Base-by-base conservation (phyloP, 345 rosid genomes). In the Brassica nigra region DNA sequence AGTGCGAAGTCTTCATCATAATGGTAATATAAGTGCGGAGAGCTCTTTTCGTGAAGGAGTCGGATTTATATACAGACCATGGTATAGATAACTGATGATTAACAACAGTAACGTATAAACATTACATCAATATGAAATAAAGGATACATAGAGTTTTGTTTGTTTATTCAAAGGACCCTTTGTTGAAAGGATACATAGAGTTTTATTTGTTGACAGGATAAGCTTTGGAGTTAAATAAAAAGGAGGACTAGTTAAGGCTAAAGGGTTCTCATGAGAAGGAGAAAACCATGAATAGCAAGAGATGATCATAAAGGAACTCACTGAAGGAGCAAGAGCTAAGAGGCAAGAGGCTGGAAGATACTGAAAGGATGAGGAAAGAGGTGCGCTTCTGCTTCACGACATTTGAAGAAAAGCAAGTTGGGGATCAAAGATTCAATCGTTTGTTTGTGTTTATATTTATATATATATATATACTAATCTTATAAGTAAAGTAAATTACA, bases 221-320 rank as follows among this genome's bases (percentile, higher is more conserved):
- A 44, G 12, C 9, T 30, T 44, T 72, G 11, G 61, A 73, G 20
- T 54, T 54, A 5, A 6, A 54, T 2, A 15, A 54, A 54, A 15
- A 54, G n/a, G 8, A 6, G 59, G 20, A 52, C 58, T n/a, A 52
- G 3, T 23, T 28, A 28, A 61, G 65, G 29, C 62, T 20, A 7
- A 37, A 73, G 68, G 29, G 6, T 62, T 72, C 37, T 37, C 57
- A 28, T 36, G 57, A 59, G 55, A 72, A 61, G 57, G 58, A 61
- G 30, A 69, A 72, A 5, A 54, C 10, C 7, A 54, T 33, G 8
- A 62, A 29, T 2, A 31, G 8, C 4, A 54, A 58, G 31, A 14
- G 3, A 16, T 3, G 66, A 57, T 70, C 49, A 33, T 15, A 54
- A 54, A 55, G 23, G 59, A 54, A 52, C 58, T 14, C 15, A 49